Percentiles rank a stretch among this genome's conserved stretches.
These are phyloP conservation scores for Panaeolus papilionaceus DNA, from an alignment of 768 basidiomycete genomes.

Conservation along the genomic window DNA sequence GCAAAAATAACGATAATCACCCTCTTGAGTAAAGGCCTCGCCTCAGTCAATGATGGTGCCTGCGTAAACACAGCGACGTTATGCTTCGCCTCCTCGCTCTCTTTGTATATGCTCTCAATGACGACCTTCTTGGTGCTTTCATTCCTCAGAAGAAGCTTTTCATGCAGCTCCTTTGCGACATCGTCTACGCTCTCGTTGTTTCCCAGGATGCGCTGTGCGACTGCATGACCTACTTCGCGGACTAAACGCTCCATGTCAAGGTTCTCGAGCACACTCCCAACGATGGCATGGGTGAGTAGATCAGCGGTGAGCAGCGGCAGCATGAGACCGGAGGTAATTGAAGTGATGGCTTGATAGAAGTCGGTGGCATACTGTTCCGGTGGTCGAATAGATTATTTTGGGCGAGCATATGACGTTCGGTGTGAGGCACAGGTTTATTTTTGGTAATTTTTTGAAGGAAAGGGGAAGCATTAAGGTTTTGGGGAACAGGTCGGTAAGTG, in stretches of 20 bases:
- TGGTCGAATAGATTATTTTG: not conserved
- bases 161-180: slow-evolving; percentile 93
- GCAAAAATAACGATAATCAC: slow-evolving; percentile 47
- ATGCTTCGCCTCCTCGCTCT: slow-evolving; percentile 86
- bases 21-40: slow-evolving; percentile 78
- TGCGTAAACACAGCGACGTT: slow-evolving; percentile 88
- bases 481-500: not conserved
- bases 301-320: slow-evolving; percentile 95
- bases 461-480: slow-evolving; percentile 21
- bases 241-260: slow-evolving; percentile 98
- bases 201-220: slow-evolving; percentile 89
- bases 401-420: not conserved
- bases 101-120: slow-evolving; percentile 95
- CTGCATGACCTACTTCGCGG: slow-evolving; percentile 91
- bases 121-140: slow-evolving; percentile 98
- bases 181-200: slow-evolving; percentile 97
- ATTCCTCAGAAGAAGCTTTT: slow-evolving; percentile 87
- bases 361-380: slow-evolving; percentile 80
- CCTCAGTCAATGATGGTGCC: slow-evolving; percentile 72
- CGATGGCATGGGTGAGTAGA: slow-evolving; percentile 93
- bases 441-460: slow-evolving; percentile 1
- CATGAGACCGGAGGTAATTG: slow-evolving; percentile 95
- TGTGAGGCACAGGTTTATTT: not conserved
- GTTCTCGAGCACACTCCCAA: slow-evolving; percentile 95
- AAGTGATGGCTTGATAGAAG: slow-evolving; percentile 92